Evolutionary conservation across 2,329 filamentous ascomycete genomes (phyloP).

Genomic region (Pseudogymnoascus sp.): DNA sequence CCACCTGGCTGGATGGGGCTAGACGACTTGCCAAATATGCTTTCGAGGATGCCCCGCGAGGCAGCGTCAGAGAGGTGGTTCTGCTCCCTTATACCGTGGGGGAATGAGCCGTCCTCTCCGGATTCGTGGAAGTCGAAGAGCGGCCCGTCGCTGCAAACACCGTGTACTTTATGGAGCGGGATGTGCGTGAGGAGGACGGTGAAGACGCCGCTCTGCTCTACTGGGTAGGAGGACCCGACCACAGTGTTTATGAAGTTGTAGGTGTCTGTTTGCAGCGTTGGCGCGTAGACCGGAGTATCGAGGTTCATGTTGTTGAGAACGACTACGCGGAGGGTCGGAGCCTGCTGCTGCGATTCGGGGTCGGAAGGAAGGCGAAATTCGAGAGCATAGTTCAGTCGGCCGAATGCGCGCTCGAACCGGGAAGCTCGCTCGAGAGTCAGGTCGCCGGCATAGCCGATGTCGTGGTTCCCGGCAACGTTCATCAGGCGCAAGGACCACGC

Average conservation of each 20-base stretch:
- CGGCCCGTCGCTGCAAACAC: constrained; percentile 75
- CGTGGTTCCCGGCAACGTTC: constrained; percentile 90
- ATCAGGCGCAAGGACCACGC: constrained; percentile 71
- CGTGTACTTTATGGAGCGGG: constrained; percentile 73
- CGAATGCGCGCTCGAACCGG: constrained; percentile 78
- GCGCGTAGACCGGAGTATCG: constrained; percentile 66
- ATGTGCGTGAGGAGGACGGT: constrained; percentile 89
- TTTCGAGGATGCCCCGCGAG: constrained; percentile 69
- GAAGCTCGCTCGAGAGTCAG: constrained; percentile 65
- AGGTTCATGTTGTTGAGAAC: constrained; percentile 91
- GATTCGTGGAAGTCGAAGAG: constrained; percentile 66
- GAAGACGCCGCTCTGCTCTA: constrained; percentile 55
- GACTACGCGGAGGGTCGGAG: constrained; percentile 69
- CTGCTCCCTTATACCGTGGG: constrained; percentile 76
- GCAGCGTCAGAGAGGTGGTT: constrained; percentile 73
- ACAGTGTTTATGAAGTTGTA: constrained; percentile 68
- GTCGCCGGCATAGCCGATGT: constrained; percentile 93
- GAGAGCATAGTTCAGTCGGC: constrained; percentile 83
- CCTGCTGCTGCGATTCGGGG: constrained; percentile 35
- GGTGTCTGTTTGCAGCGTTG: constrained; percentile 62
- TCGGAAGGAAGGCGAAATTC: constrained; percentile 54
- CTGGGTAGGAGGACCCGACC: constrained; percentile 53
- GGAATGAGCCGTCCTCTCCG: constrained; percentile 40
- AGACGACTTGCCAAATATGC: constrained; percentile 69
- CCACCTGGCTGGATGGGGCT: constrained; percentile 46